phyloP scores from a whole-genome alignment of 495 filamentous ascomycete genomes.

The Podospora anserina region DNA sequence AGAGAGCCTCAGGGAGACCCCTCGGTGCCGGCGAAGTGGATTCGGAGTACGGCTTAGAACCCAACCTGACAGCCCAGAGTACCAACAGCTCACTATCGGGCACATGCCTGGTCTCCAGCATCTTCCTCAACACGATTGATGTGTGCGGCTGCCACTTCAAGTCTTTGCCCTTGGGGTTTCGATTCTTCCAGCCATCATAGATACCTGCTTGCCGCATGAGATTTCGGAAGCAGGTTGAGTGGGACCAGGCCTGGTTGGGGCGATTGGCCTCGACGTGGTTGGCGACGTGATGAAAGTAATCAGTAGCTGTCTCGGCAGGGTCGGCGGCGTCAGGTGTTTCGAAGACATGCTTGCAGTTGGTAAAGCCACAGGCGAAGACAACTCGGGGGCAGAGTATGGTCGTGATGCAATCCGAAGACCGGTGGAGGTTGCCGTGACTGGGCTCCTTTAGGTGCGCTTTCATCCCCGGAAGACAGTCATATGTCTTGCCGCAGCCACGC shows the following conservation, averaged over 20 bases:
- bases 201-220: slow-evolving; percentile 24
- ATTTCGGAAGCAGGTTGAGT: slow-evolving; percentile 27
- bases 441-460: slow-evolving; percentile 24
- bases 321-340: slow-evolving; percentile 23
- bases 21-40: not conserved
- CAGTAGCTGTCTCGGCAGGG: slow-evolving; percentile 11
- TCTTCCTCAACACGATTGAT: slow-evolving; percentile 25
- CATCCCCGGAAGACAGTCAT: slow-evolving; percentile 28
- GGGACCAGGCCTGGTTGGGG: slow-evolving; percentile 25
- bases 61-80: slow-evolving; percentile 1
- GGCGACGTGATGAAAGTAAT: slow-evolving; percentile 30
- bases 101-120: slow-evolving; percentile 27
- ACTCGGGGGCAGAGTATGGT: slow-evolving; percentile 23
- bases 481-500: slow-evolving; percentile 22
- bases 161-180: slow-evolving; percentile 16
- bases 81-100: slow-evolving; percentile 22
- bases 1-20: not conserved
- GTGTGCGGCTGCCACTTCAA: slow-evolving; percentile 26
- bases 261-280: slow-evolving; percentile 26
- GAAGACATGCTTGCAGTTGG: slow-evolving; percentile 25
- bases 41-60: not conserved
- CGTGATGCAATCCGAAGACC: slow-evolving; percentile 10
- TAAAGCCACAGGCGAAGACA: slow-evolving; percentile 32
- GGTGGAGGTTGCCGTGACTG: slow-evolving; percentile 18
- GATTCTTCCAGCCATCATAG: slow-evolving; percentile 18